Conservation (phyloP, 768 basidiomycete species). For the Boletellus emodensis region DNA sequence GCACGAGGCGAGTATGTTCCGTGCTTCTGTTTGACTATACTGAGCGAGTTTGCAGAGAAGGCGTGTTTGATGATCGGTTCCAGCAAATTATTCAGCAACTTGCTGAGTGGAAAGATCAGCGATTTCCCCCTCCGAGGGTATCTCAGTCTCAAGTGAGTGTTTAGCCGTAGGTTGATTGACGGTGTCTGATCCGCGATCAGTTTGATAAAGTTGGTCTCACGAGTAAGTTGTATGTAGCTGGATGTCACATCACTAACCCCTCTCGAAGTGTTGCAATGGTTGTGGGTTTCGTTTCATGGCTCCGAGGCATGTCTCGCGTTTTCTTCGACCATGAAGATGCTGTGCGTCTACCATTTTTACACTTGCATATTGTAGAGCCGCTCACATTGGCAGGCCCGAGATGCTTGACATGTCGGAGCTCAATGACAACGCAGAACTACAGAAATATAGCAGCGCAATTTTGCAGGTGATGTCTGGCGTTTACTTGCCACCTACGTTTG, state of each 20-base stretch:
- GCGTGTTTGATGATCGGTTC: constrained; percentile 55
- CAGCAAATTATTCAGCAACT: constrained; percentile 54
- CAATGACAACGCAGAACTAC: constrained; percentile 79
- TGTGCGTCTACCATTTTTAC: constrained; percentile 47
- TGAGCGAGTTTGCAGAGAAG: constrained; percentile 37
- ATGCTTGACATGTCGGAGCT: constrained; percentile 88
- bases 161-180: not conserved
- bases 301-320: constrained; percentile 71
- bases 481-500: constrained; percentile 64
- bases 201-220: constrained; percentile 89
- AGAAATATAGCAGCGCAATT: constrained; percentile 74
- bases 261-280: constrained; percentile 67
- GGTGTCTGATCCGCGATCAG: constrained; percentile 33
- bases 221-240: constrained; percentile 38
- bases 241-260: constrained; percentile 14
- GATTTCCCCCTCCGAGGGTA: constrained; percentile 82
- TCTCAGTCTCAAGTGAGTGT: constrained; percentile 66
- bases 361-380: not conserved
- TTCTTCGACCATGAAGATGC: constrained; percentile 70
- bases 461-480: constrained; percentile 80
- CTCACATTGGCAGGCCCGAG: constrained; percentile 57
- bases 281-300: constrained; percentile 74
- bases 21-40: not conserved
- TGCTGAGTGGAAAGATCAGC: constrained; percentile 65
- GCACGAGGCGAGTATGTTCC: constrained; percentile 44